Conservation (phyloP, 306 rosid genomes). For the Glycine latifolia region DNA sequence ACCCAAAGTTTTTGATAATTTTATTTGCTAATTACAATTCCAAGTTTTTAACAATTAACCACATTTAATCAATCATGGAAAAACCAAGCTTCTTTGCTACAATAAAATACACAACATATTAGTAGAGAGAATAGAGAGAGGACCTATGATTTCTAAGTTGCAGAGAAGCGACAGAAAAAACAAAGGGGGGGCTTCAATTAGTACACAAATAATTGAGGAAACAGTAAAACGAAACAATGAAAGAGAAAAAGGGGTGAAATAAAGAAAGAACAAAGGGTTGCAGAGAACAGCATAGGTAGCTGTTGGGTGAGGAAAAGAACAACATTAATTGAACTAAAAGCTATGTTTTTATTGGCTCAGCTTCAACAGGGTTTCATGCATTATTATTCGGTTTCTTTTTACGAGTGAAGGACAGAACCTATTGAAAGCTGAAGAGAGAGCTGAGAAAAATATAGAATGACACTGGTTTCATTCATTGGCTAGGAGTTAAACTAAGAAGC, state of each 20-base stretch:
- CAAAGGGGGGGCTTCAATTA: conserved; percentile 40
- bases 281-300: conserved; percentile 28
- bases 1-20: not conserved
- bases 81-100: not conserved
- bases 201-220: conserved; percentile 55
- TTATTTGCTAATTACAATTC: not conserved
- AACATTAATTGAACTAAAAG: conserved; percentile 37
- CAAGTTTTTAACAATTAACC: conserved; percentile 16
- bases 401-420: not conserved
- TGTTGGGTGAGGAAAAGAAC: conserved; percentile 20
- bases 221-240: conserved; percentile 39
- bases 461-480: conserved; percentile 14
- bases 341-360: not conserved
- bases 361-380: too few relatives aligned
- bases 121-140: conserved; percentile 32
- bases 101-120: not conserved
- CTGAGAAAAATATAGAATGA: conserved; percentile 24
- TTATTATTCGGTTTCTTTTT: conserved; percentile 40
- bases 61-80: not conserved
- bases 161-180: conserved; percentile 40
- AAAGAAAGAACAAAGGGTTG: not conserved
- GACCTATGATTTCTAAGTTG: conserved; percentile 33
- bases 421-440: conserved; percentile 7
- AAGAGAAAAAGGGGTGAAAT: not conserved
- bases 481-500: not conserved